phyloP scores from a whole-genome alignment of 2,329 filamentous ascomycete genomes.

The Cytospora paraplurivora region DNA sequence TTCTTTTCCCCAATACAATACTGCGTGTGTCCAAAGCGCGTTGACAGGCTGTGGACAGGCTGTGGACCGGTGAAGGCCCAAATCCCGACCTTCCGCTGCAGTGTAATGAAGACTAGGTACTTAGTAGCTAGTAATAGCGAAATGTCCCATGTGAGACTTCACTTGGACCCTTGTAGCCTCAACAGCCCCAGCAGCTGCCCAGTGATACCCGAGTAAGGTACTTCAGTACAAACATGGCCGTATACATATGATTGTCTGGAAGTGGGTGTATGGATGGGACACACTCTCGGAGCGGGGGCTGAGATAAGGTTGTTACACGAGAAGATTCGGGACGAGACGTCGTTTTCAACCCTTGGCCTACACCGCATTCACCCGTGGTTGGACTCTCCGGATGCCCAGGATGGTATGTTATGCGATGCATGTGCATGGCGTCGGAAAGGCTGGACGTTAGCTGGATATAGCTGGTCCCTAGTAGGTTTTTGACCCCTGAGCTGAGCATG shows the following conservation, averaged over 20 bases:
- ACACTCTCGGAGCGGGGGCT: slow-evolving; percentile 6
- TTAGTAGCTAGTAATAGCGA: background rate
- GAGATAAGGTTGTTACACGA: slow-evolving; percentile 19
- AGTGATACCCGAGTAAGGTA: background rate
- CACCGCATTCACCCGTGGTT: background rate
- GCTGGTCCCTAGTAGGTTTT: background rate
- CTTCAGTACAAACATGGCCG: no score
- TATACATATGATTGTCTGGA: background rate
- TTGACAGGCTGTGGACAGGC: background rate
- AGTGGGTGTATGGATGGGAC: background rate
- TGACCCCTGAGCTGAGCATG: background rate
- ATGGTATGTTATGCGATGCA: no score
- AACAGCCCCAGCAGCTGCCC: background rate
- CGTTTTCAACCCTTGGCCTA: background rate
- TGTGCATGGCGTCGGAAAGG: slow-evolving; percentile 4
- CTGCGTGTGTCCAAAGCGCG: background rate
- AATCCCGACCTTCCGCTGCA: background rate
- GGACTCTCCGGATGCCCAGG: background rate
- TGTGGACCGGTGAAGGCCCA: background rate
- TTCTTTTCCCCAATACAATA: no score
- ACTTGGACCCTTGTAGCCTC: background rate
- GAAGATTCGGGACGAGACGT: slow-evolving; percentile 1
- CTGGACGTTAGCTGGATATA: background rate
- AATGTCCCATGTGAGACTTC: background rate
- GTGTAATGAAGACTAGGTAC: background rate